A percentile compares a stretch with the other conserved stretches of the same genome.
Conservation (phyloP, 257 asterid genomes). For the Nicotiana otophora region DNA sequence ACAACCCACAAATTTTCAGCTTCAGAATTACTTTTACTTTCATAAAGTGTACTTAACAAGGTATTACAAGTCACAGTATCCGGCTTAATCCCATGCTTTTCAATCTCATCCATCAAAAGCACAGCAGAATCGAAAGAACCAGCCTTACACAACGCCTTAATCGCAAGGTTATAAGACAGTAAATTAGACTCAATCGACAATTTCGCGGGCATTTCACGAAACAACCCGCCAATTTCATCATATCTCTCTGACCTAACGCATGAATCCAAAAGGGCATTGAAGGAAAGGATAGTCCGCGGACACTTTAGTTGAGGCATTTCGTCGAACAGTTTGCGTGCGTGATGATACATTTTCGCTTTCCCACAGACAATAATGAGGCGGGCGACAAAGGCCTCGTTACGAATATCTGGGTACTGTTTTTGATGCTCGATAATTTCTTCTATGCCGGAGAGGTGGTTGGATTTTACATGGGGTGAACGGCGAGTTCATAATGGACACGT, state of each 20-base stretch:
- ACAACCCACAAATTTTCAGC: conserved; percentile 39
- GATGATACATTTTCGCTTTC: conserved; percentile 34
- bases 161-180: conserved; percentile 32
- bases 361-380: conserved; percentile 38
- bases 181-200: conserved; percentile 35
- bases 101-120: conserved; percentile 37
- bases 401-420: conserved; percentile 24
- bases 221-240: conserved; percentile 24
- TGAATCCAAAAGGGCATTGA: conserved; percentile 46
- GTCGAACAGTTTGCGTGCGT: conserved; percentile 44
- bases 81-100: conserved; percentile 25
- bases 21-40: conserved; percentile 17
- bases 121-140: conserved; percentile 35
- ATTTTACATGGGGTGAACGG: conserved; percentile 23
- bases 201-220: conserved; percentile 30
- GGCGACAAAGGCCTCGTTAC: conserved; percentile 18
- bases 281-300: conserved; percentile 37
- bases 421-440: conserved; percentile 32
- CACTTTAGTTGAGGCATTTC: conserved; percentile 53
- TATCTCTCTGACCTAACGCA: conserved; percentile 23
- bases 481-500: neutral
- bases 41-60: conserved; percentile 24
- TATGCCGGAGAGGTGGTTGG: conserved; percentile 16
- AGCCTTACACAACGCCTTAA: conserved; percentile 32
- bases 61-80: conserved; percentile 27